A percentile compares a stretch with the other conserved stretches of the same genome.
Conservation (phyloP, 139 green algal species). For the Ettlia oleoabundans region DNA sequence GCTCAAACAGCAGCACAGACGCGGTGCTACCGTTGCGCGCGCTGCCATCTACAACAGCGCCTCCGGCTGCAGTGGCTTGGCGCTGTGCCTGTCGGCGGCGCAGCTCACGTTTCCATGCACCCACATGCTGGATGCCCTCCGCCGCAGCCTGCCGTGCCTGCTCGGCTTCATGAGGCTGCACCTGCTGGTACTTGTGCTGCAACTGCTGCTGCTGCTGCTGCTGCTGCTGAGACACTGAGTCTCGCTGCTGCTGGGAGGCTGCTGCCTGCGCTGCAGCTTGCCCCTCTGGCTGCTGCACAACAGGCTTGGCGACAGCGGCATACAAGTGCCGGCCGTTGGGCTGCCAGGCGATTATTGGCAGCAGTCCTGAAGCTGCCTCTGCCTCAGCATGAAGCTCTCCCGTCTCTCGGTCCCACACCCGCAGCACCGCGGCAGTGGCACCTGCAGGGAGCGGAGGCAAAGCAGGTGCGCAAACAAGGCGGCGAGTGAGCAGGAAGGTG, state of each 20-base stretch:
- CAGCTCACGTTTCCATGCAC: constrained; percentile 45
- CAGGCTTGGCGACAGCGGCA: constrained; percentile 15
- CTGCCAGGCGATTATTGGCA: constrained; percentile 80
- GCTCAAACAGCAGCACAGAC: constrained; percentile 85
- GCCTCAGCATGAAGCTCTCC: constrained; percentile 68
- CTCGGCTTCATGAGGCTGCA: neutral
- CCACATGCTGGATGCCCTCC: constrained; percentile 30
- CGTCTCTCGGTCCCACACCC: constrained; percentile 74
- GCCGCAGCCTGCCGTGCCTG: neutral
- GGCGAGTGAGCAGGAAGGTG: neutral
- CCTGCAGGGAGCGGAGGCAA: neutral
- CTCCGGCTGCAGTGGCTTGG: neutral
- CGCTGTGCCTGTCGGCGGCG: constrained; percentile 16
- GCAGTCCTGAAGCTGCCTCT: constrained; percentile 54
- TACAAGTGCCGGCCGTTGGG: constrained; percentile 90
- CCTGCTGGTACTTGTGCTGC: neutral
- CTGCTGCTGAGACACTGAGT: neutral
- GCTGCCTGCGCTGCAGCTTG: neutral
- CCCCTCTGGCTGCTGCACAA: neutral
- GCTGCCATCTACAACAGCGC: neutral
- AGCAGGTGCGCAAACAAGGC: neutral
- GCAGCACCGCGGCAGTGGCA: constrained; percentile 29
- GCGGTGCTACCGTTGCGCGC: neutral
- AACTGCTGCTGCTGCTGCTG: neutral
- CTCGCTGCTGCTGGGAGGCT: constrained; percentile 3